Conservation (phyloP, 164 flowering plant species). For the Dillenia turbinata region DNA sequence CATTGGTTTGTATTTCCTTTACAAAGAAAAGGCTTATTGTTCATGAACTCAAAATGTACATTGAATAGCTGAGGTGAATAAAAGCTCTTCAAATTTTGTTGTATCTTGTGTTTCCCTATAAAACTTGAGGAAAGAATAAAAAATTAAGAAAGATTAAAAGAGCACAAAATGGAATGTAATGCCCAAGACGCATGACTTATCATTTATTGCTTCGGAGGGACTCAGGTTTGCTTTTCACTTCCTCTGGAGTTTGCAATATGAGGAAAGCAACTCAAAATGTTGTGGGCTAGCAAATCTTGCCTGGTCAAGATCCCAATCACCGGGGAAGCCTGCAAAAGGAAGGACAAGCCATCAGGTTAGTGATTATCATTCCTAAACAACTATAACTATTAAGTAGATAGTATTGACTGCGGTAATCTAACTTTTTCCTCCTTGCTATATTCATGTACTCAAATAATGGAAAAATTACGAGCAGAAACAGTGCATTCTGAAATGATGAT, state of each 20-base stretch:
- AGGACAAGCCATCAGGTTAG: constrained; percentile 16
- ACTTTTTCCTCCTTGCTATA: too few species aligned
- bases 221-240: constrained; percentile 38
- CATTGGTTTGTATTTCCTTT: too few species aligned
- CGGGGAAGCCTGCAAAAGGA: constrained; percentile 54
- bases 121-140: constrained; percentile 28
- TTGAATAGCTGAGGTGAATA: background rate
- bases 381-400: background rate
- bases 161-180: background rate
- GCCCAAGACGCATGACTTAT: constrained; percentile 2
- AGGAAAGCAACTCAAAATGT: constrained; percentile 73
- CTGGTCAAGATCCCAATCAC: constrained; percentile 90
- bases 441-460: background rate
- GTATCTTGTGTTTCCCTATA: constrained; percentile 9
- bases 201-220: background rate
- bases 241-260: constrained; percentile 47
- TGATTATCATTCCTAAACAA: background rate
- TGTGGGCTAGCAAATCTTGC: constrained; percentile 77
- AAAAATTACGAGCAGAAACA: background rate
- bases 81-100: constrained; percentile 5
- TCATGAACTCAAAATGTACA: background rate
- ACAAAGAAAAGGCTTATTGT: background rate
- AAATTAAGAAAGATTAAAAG: constrained; percentile 9
- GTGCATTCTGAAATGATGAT: background rate
- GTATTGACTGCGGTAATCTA: too few species aligned